Conservation (phyloP, 257 asterid species). For the Solanum bukasovii region DNA sequence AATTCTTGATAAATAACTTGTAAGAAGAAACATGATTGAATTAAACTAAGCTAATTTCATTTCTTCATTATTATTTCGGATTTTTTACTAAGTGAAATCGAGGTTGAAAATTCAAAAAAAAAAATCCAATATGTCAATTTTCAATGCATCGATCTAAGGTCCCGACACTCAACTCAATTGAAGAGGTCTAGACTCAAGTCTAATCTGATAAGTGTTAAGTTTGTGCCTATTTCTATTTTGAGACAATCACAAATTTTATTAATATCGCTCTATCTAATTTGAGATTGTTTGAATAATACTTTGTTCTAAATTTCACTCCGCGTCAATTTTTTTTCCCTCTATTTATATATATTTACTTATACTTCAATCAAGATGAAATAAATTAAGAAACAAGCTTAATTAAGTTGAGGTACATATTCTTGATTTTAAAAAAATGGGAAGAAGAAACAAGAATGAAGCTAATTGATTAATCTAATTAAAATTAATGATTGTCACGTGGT, state of each 20-base stretch:
- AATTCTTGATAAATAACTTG: neutral
- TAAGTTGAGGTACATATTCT: neutral
- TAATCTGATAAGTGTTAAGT: too few relatives aligned
- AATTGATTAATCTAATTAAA: neutral
- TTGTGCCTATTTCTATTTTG: neutral
- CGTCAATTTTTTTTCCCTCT: neutral
- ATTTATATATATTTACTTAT: neutral
- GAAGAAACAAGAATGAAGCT: neutral
- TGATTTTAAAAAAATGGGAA: neutral
- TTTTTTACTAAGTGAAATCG: neutral
- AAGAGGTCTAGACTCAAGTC: neutral
- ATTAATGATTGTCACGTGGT: neutral
- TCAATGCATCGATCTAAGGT: neutral
- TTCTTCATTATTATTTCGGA: neutral
- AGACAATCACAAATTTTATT: neutral
- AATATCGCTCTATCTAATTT: neutral
- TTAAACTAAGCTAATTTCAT: neutral
- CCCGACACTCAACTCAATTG: neutral
- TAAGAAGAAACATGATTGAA: neutral
- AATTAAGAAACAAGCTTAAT: neutral
- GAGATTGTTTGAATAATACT: neutral
- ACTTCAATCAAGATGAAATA: neutral
- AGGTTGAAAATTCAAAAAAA: neutral
- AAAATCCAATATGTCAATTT: neutral
- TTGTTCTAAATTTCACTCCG: neutral